These are phyloP conservation scores for Aphanomyces cochlioides DNA, from an alignment of 352 stramenopile species.

Conservation along the genomic window DNA sequence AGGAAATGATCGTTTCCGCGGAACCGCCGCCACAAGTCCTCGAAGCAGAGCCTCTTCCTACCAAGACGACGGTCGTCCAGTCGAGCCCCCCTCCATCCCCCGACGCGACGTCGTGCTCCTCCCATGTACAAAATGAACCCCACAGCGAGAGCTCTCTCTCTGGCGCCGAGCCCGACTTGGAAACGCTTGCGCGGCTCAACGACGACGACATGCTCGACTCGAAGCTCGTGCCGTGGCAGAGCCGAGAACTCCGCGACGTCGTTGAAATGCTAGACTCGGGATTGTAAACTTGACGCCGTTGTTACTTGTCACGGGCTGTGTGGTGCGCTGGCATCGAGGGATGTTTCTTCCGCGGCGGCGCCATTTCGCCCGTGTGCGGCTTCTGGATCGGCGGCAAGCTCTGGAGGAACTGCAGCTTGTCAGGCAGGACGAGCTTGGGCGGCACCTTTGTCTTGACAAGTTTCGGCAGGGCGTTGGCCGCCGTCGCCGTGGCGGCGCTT, in stretches of 20 bases:
- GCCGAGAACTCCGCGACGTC: slow-evolving; percentile 18
- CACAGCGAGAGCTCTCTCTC: too few species aligned
- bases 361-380: slow-evolving; percentile 3
- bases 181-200: not conserved
- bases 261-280: not conserved
- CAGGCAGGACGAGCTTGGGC: not conserved
- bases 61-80: not conserved
- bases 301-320: not conserved
- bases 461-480: slow-evolving; percentile 1
- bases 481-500: not conserved
- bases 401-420: not conserved
- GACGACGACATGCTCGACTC: not conserved
- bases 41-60: not conserved
- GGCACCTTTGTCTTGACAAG: slow-evolving; percentile 7
- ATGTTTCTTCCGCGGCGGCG: not conserved
- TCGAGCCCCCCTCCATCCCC: not conserved
- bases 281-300: not conserved
- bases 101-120: not conserved
- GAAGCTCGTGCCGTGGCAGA: slow-evolving; percentile 2
- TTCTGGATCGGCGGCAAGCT: slow-evolving; percentile 19
- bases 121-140: not conserved
- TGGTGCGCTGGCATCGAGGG: not conserved
- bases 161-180: not conserved
- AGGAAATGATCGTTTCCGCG: too few species aligned
- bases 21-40: too few species aligned